Evolutionary conservation across 352 stramenopile genomes (phyloP).

Genomic region (Globisporangium takayamanum): DNA sequence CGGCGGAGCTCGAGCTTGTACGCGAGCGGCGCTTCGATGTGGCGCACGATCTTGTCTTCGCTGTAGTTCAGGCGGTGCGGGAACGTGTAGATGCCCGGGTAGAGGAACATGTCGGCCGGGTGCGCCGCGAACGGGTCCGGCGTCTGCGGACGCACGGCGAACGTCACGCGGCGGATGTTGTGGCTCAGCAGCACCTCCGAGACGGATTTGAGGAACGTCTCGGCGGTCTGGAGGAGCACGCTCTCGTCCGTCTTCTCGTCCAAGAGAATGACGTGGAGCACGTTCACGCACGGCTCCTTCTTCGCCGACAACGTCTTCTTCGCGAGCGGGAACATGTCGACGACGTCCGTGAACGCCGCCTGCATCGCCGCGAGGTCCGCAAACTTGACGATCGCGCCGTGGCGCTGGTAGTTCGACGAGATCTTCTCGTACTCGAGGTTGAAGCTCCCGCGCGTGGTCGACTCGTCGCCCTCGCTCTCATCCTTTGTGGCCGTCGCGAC

Average conservation of each 20-base stretch:
- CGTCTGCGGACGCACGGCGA: conserved; percentile 67
- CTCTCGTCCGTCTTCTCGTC: conserved; percentile 60
- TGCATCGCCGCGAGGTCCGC: conserved; percentile 78
- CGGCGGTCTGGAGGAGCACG: conserved; percentile 42
- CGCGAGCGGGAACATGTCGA: conserved; percentile 62
- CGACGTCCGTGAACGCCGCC: conserved; percentile 54
- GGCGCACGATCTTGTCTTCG: conserved; percentile 97
- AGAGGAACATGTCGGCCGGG: conserved; percentile 62
- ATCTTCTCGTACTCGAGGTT: conserved; percentile 73
- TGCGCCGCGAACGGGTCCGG: conserved; percentile 25
- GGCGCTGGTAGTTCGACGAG: conserved; percentile 55
- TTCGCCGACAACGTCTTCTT: conserved; percentile 63
- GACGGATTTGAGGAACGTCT: conserved; percentile 62
- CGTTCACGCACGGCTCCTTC: conserved; percentile 69
- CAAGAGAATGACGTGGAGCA: conserved; percentile 78
- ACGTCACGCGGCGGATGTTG: conserved; percentile 87
- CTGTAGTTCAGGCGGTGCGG: conserved; percentile 86
- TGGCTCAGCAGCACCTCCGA: conserved; percentile 46
- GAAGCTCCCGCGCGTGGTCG: conserved; percentile 23
- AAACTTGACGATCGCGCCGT: conserved; percentile 86
- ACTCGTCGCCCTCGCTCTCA: conserved; percentile 11
- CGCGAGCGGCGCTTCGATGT: conserved; percentile 97
- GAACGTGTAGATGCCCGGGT: conserved; percentile 89
- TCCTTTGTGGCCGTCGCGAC: conserved; percentile 17
- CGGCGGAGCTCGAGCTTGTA: conserved; percentile 98